Evolutionary conservation across 2,329 filamentous ascomycete species (phyloP).

Genomic region (Alternaria brassicae): DNA sequence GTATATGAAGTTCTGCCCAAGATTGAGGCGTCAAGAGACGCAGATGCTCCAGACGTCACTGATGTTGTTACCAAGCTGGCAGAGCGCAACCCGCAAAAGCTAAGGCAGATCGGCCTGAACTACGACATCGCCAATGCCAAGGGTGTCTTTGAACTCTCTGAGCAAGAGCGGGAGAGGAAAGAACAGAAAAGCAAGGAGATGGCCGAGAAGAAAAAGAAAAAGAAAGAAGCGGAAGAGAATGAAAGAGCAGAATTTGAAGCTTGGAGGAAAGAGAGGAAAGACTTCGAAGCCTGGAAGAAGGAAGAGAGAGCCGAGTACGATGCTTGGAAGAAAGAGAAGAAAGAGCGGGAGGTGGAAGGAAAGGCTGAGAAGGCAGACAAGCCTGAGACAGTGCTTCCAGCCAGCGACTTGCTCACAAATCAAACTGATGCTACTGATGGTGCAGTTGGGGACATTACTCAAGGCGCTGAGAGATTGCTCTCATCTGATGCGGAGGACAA

Average conservation of each 20-base stretch:
- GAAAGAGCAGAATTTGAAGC: constrained; percentile 40
- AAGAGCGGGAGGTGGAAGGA: constrained; percentile 18
- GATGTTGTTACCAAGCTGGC: constrained; percentile 63
- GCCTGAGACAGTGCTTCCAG: constrained; percentile 5
- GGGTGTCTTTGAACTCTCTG: constrained; percentile 60
- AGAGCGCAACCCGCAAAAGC: constrained; percentile 56
- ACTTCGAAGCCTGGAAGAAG: constrained; percentile 38
- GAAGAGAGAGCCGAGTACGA: constrained; percentile 42
- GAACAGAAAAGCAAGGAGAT: constrained; percentile 47
- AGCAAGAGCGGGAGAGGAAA: constrained; percentile 54
- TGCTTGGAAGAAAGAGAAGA: constrained; percentile 42
- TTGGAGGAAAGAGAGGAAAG: constrained; percentile 42
- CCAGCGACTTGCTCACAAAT: background rate
- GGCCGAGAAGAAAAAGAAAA: constrained; percentile 38
- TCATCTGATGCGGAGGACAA: background rate
- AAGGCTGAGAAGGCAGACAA: constrained; percentile 15
- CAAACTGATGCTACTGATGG: background rate
- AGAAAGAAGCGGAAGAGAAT: constrained; percentile 43
- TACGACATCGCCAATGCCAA: constrained; percentile 75
- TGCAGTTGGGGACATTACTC: background rate
- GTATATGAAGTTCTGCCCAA: constrained; percentile 77
- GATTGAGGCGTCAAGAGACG: constrained; percentile 67
- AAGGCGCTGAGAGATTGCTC: background rate
- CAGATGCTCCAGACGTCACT: constrained; percentile 62
- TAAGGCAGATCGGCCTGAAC: constrained; percentile 69